phyloP scores from a whole-genome alignment of 2,329 filamentous ascomycete genomes.

The Fusarium veterinarium region DNA sequence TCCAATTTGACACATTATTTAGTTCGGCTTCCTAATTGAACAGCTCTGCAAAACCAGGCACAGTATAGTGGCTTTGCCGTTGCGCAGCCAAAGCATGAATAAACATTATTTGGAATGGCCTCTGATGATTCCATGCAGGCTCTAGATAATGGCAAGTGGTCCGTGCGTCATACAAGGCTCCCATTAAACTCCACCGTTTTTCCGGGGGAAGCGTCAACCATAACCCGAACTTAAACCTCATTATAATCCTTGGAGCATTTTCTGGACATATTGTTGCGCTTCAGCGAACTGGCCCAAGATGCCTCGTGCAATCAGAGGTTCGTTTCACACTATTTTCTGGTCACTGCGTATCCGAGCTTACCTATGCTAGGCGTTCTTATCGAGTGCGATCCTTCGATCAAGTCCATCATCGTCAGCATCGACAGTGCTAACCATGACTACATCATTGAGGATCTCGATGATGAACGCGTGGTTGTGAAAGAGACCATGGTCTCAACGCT shows the following conservation, averaged over 20 bases:
- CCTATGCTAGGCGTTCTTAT: constrained; percentile 72
- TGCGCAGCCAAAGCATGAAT: constrained; percentile 18
- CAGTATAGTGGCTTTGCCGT: constrained; percentile 24
- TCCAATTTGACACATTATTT: background rate
- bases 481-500: constrained; percentile 76
- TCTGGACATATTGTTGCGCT: background rate
- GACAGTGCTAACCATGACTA: constrained; percentile 77
- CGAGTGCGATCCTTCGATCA: constrained; percentile 88
- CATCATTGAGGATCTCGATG: constrained; percentile 84
- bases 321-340: constrained; percentile 5
- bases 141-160: background rate
- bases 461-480: constrained; percentile 80
- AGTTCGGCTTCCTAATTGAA: background rate
- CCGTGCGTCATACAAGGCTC: constrained; percentile 21
- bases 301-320: constrained; percentile 69
- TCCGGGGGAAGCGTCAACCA: constrained; percentile 8
- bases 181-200: constrained; percentile 12
- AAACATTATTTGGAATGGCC: constrained; percentile 23
- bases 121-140: constrained; percentile 15
- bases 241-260: background rate
- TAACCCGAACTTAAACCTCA: constrained; percentile 8
- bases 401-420: constrained; percentile 84
- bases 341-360: background rate
- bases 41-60: background rate
- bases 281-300: constrained; percentile 50